Conservation (phyloP, 2,329 filamentous ascomycete species). For the Colletotrichum sp. region DNA sequence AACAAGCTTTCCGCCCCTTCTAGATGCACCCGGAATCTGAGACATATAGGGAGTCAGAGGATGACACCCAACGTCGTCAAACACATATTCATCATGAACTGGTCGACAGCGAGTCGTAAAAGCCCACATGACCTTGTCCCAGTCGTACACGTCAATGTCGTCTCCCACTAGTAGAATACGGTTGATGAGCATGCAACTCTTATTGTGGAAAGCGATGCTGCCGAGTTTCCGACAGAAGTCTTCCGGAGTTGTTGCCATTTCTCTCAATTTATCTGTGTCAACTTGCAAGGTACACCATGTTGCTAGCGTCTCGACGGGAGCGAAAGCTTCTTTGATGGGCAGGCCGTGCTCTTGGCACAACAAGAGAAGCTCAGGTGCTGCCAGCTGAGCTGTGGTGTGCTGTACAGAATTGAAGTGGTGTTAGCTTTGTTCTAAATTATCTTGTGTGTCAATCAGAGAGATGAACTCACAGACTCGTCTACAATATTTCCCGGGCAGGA, state of each 20-base stretch:
- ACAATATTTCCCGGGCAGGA: slow-evolving; percentile 41
- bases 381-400: background rate
- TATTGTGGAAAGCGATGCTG: slow-evolving; percentile 45
- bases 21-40: slow-evolving; percentile 34
- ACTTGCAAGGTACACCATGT: slow-evolving; percentile 56
- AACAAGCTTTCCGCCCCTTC: slow-evolving; percentile 49
- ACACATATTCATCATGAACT: slow-evolving; percentile 45
- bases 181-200: slow-evolving; percentile 47
- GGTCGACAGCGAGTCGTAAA: slow-evolving; percentile 52
- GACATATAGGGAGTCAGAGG: slow-evolving; percentile 50
- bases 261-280: slow-evolving; percentile 59
- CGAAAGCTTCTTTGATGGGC: background rate
- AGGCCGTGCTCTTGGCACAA: background rate
- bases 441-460: slow-evolving; percentile 39
- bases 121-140: slow-evolving; percentile 53
- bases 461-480: background rate
- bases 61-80: slow-evolving; percentile 46
- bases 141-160: slow-evolving; percentile 52
- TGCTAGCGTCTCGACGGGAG: slow-evolving; percentile 42
- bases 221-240: slow-evolving; percentile 45
- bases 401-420: background rate
- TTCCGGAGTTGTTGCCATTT: slow-evolving; percentile 52
- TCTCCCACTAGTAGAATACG: slow-evolving; percentile 50
- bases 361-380: background rate
- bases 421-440: background rate